These are phyloP conservation scores for Penicillium steckii DNA, from an alignment of 495 filamentous ascomycete genomes.

Conservation along the genomic window DNA sequence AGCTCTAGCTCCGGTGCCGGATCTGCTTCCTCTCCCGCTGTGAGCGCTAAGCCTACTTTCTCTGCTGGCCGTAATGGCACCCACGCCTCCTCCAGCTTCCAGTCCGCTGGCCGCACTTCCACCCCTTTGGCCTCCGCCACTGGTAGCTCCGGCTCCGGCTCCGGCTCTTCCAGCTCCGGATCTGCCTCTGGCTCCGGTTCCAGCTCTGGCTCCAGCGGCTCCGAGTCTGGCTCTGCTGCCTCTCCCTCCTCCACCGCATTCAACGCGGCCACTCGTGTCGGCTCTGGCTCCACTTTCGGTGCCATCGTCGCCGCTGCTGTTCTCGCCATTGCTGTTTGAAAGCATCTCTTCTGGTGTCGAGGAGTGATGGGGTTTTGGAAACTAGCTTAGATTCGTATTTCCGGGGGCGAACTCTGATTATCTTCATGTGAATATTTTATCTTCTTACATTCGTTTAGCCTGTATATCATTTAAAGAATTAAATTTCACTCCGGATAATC, in stretches of 20 bases:
- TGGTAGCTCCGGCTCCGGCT: slow-evolving; percentile 20
- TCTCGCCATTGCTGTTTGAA: slow-evolving; percentile 35
- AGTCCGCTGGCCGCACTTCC: slow-evolving; percentile 4
- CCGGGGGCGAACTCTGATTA: slow-evolving; percentile 7
- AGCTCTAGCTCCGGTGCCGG: slow-evolving; percentile 15
- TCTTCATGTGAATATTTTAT: slow-evolving; percentile 1
- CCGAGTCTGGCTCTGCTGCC: slow-evolving; percentile 15
- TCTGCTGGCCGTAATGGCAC: slow-evolving; percentile 1
- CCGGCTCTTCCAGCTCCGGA: slow-evolving; percentile 26
- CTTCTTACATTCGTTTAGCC: slow-evolving; percentile 1
- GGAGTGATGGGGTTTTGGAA: slow-evolving; percentile 15
- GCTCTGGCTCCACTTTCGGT: slow-evolving; percentile 22
- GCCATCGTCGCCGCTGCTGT: slow-evolving; percentile 32
- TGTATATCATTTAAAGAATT: neutral
- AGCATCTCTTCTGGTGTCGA: slow-evolving; percentile 9
- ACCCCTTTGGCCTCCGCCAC: slow-evolving; percentile 6
- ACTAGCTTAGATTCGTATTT: slow-evolving; percentile 1
- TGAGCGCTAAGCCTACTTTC: slow-evolving; percentile 9
- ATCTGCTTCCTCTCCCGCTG: neutral
- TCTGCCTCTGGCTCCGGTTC: slow-evolving; percentile 17
- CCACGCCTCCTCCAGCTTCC: neutral
- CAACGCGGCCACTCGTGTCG: neutral
- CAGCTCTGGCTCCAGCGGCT: slow-evolving; percentile 13
- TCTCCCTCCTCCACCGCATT: slow-evolving; percentile 13
- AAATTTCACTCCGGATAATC: neutral